Evolutionary conservation across 768 basidiomycete genomes (phyloP).

Genomic region (Lactifluus rugatus): DNA sequence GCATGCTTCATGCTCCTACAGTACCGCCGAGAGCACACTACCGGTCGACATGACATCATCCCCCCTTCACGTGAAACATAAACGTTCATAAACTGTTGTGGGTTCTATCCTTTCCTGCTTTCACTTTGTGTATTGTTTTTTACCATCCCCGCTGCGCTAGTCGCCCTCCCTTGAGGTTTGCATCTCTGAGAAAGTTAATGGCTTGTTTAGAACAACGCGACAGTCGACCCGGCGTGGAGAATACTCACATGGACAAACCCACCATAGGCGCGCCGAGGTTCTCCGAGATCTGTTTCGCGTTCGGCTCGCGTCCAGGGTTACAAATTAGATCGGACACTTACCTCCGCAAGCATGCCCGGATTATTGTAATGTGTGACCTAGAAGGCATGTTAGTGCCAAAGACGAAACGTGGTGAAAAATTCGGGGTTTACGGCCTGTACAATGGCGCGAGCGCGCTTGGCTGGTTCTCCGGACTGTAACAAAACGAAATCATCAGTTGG

Average conservation of each 20-base stretch:
- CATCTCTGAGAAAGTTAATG: conserved; percentile 34
- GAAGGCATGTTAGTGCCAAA: conserved; percentile 10
- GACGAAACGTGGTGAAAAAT: background rate
- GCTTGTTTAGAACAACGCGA: background rate
- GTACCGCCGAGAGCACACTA: background rate
- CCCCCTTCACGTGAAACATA: conserved; percentile 2
- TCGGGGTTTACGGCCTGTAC: conserved; percentile 71
- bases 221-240: background rate
- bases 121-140: conserved; percentile 3
- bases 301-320: background rate
- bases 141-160: conserved; percentile 62
- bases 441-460: conserved; percentile 88
- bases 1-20: background rate
- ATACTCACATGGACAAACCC: conserved; percentile 72
- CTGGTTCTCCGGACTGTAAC: conserved; percentile 78
- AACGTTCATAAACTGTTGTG: background rate
- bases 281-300: conserved; percentile 51
- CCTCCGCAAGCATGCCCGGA: conserved; percentile 83
- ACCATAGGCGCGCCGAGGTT: conserved; percentile 90
- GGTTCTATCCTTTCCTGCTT: background rate
- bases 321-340: conserved; percentile 24
- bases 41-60: conserved; percentile 4
- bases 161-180: conserved; percentile 60
- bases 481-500: background rate
- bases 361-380: conserved; percentile 94